A percentile compares a stretch with the other conserved stretches of the same genome.
These are phyloP conservation scores for Scutellaria minor DNA, from an alignment of 257 asterid species.

Conservation along the genomic window DNA sequence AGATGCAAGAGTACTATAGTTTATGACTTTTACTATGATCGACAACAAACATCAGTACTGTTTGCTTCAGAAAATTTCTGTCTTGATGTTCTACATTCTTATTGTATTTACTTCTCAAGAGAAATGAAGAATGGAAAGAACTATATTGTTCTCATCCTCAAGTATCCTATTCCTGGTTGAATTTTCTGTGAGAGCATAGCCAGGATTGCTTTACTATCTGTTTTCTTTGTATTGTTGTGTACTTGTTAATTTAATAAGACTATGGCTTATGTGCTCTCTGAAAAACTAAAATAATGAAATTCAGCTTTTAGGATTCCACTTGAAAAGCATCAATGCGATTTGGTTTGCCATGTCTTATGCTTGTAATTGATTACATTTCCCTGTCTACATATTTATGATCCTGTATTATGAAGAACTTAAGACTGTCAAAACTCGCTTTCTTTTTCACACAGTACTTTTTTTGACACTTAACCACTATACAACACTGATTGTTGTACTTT, in stretches of 20 bases:
- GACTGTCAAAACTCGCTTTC: not conserved
- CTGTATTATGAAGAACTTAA: not conserved
- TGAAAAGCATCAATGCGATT: not conserved
- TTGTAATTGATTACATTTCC: not conserved
- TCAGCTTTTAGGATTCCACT: not conserved
- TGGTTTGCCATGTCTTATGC: not conserved
- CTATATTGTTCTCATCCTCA: not conserved
- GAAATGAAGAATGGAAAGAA: not conserved
- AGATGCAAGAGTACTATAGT: too few relatives aligned
- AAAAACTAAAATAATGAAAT: not conserved
- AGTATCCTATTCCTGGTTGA: not conserved
- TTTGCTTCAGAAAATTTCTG: not conserved
- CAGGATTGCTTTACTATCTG: not conserved
- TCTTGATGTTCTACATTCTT: constrained; percentile 4
- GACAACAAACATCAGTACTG: constrained; percentile 3
- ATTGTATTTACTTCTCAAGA: constrained; percentile 1
- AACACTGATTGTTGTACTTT: not conserved
- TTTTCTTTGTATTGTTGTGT: not conserved
- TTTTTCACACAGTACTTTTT: not conserved
- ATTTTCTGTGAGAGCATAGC: not conserved
- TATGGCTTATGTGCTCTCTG: not conserved
- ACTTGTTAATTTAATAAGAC: not conserved
- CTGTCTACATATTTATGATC: not conserved
- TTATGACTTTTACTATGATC: not conserved
- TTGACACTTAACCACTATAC: not conserved